These are phyloP conservation scores for Sapria himalayana DNA, from an alignment of 345 rosid species.

Conservation along the genomic window DNA sequence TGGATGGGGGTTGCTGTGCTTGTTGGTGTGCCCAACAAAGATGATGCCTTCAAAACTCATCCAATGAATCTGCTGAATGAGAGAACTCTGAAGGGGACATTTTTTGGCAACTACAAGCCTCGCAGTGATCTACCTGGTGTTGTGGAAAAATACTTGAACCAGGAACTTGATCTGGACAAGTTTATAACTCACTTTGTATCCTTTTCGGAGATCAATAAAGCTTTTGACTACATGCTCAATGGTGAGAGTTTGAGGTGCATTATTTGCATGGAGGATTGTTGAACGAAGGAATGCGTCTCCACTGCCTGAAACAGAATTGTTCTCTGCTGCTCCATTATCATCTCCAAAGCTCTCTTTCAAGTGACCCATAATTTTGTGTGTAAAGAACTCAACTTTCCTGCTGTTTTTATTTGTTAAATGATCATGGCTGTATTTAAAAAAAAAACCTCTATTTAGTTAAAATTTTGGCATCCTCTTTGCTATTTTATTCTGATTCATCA, in stretches of 20 bases:
- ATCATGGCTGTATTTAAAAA: too few relatives aligned
- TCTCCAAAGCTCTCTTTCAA: too few relatives aligned
- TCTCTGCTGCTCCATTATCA: too few relatives aligned
- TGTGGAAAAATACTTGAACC: conserved; percentile 42
- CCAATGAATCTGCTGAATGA: conserved; percentile 38
- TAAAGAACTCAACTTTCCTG: too few relatives aligned
- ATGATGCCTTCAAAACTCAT: conserved; percentile 37
- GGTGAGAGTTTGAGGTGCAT: conserved; percentile 39
- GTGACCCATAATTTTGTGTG: too few relatives aligned
- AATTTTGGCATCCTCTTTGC: too few relatives aligned
- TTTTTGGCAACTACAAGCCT: conserved; percentile 53
- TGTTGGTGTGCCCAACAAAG: conserved; percentile 50
- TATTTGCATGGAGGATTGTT: conserved; percentile 22
- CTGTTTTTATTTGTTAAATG: too few relatives aligned
- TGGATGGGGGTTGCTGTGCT: conserved; percentile 72
- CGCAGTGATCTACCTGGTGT: conserved; percentile 39
- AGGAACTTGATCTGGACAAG: conserved; percentile 36
- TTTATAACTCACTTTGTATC: conserved; percentile 39
- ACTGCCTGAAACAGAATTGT: too few relatives aligned
- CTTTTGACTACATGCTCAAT: conserved; percentile 30
- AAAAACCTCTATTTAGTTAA: too few relatives aligned
- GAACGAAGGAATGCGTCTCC: too few relatives aligned
- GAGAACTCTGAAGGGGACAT: conserved; percentile 51
- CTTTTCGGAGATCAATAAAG: conserved; percentile 43
- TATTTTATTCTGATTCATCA: too few relatives aligned